A percentile compares a stretch with the other conserved stretches of the same genome.
These are phyloP conservation scores for Malus hybrid DNA, from an alignment of 331 rosid species.

Conservation along the genomic window DNA sequence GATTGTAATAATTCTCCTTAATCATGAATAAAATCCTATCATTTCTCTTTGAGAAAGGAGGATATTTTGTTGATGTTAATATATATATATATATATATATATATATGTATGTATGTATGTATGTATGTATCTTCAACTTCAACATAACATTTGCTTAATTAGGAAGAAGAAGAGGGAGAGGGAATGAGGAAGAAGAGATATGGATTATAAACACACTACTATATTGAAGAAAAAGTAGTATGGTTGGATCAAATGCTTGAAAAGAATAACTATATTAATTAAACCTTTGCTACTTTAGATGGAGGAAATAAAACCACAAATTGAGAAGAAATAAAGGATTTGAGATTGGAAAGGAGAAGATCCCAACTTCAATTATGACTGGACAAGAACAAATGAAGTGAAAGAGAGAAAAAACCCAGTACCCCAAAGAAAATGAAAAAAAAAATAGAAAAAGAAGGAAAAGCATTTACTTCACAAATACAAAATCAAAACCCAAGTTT, in stretches of 20 bases:
- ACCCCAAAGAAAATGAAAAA: neutral
- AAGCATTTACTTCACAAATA: neutral
- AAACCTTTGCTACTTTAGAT: neutral
- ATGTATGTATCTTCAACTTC: no score
- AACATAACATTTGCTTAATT: no score
- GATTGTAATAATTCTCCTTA: neutral
- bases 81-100: no score
- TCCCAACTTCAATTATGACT: conserved; percentile 1
- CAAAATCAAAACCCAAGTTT: conserved; percentile 9
- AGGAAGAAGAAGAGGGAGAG: neutral
- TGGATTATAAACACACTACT: neutral
- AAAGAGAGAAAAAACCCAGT: neutral
- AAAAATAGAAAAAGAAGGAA: neutral
- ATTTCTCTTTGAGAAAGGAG: no score
- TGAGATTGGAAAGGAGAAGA: neutral
- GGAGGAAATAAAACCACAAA: neutral
- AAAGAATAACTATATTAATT: neutral
- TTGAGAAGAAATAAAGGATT: neutral
- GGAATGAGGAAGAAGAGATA: neutral
- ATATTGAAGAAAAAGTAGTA: neutral
- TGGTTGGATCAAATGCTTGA: neutral
- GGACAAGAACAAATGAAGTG: neutral
- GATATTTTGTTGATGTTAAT: no score
- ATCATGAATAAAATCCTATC: neutral
- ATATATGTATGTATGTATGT: no score